Base-by-base conservation (phyloP, 345 rosid genomes). In the Salix brachista region DNA sequence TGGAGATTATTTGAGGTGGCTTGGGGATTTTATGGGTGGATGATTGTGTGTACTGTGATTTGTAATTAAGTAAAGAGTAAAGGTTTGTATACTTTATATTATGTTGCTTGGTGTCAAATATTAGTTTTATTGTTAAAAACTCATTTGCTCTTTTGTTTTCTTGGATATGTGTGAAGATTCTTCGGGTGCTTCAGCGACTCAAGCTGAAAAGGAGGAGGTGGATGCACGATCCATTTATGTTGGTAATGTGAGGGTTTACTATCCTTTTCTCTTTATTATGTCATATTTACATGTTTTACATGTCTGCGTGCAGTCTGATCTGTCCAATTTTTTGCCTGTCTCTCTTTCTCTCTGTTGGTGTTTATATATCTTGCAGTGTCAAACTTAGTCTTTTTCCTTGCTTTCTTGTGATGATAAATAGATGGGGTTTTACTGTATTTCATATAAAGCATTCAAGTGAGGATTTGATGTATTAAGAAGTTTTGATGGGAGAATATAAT, bases 141-240 rank as follows among this genome's bases (percentile, higher is more conserved):
- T 69, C 8, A 41, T 56, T 10, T 26, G 30, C 37, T 8, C 71
- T 62, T 77, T 70, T 21, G 21, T 32, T 19, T 44, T 13, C 54
- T 19, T 81, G 81, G 70, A 52, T 77, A 65, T 83, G 52, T 75
- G 44, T 85, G 86, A 84, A 92, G 99, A 96, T 85, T 77, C 97
- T 66, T 81, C 97, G 8, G 69, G 86, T 79, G 84, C 80, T 86
- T 86, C 94, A 72, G 93, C 90, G 2, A 84, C 93, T 62, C 78
- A 85, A 61, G 97, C 97, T 78, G 98, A 93, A 85, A 96, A 96
- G 91, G 99, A 96, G 84, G 99, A 96, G 85, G 97, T 93, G 72
- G 99, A 96, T 88, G 18, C 97, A 0, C 96, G 99, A 28, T 96
- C 99, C 5, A 90, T 96, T 34, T 96, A 93, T 78, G 99, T 96